Base-by-base conservation (phyloP, 2,329 filamentous ascomycete genomes). In the Trichophyton equinum region DNA sequence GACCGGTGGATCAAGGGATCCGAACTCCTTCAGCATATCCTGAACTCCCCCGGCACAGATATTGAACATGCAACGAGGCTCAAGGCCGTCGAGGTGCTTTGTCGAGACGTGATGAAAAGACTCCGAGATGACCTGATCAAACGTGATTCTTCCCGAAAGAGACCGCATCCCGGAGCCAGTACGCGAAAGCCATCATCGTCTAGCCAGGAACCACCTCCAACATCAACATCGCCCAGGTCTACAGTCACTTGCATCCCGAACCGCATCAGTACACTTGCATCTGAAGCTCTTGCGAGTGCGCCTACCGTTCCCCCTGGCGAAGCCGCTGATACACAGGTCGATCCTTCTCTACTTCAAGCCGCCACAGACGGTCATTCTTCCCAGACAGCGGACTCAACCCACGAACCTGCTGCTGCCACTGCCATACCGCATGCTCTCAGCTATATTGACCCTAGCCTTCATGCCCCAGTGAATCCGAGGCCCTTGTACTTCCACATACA, bases 91-190 rank as follows among this genome's bases (percentile, higher is more conserved):
- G 86, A 91, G 63, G 78, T 87, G 0, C 74, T 94, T 2, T 87
- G 86, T 59, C 81, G 85, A 58, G 88, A 92, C 72, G 86, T 89
- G 18, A 85, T 89, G 80, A 91, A 91, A 74, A 80, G 89, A 56
- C 78, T 87, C 59, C 82, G 86, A 40, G 86, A 89, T 67, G 85
- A 88, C 64, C 81, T 82, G 62, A 77, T 77, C 0, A 83, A 82
- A 65, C 78, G 79, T 60, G 76, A 84, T 67, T 74, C 78, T 1
- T 75, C 75, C 9, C 57, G 55, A 49, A 53, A 53, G 22, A 60
- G 56, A 44, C 5, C 36, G 5, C 33, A 27, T 46, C 20, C 36
- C 2, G 57, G 57, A 46, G 38, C 8, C 22, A 36, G 18, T 11
- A n/a, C 9, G 8, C 36, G 38, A 7, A 40, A 46, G 22, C 25